A percentile compares a stretch with the other conserved stretches of the same genome.
Conservation (phyloP, 495 filamentous ascomycete genomes). For the Glonium stellatum region DNA sequence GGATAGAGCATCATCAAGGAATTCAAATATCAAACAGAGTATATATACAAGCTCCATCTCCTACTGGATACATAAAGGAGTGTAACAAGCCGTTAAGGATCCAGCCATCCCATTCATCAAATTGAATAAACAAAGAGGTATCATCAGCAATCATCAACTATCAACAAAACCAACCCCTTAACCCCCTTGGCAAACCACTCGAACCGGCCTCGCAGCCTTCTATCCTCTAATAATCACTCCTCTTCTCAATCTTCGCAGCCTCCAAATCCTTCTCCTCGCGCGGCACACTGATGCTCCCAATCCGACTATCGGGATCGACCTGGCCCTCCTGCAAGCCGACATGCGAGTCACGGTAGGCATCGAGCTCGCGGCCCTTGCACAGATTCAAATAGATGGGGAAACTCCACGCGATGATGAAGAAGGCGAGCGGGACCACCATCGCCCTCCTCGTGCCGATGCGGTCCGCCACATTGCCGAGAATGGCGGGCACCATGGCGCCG, state of each 20-base stretch:
- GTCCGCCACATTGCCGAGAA: constrained; percentile 55
- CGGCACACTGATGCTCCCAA: constrained; percentile 12
- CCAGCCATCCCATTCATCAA: too few species aligned
- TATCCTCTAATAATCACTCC: too few species aligned
- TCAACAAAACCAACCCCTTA: too few species aligned
- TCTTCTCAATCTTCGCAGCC: background rate
- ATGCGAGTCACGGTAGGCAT: constrained; percentile 42
- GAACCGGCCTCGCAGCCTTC: too few species aligned
- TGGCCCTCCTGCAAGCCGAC: constrained; percentile 26
- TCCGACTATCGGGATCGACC: constrained; percentile 18
- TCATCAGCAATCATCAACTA: too few species aligned
- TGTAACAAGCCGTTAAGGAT: too few species aligned
- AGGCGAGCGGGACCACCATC: constrained; percentile 37
- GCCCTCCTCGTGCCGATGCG: constrained; percentile 37
- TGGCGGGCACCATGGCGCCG: constrained; percentile 60
- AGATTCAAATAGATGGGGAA: constrained; percentile 46
- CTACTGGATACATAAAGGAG: too few species aligned
- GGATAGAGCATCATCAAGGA: too few species aligned
- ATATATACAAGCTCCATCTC: too few species aligned
- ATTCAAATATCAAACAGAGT: too few species aligned
- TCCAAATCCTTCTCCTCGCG: constrained; percentile 19
- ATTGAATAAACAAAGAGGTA: too few species aligned
- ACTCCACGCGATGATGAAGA: constrained; percentile 39
- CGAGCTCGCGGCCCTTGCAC: constrained; percentile 42
- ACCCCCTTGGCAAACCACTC: too few species aligned